These are phyloP conservation scores for Trametes punicea DNA, from an alignment of 768 basidiomycete genomes.

Conservation along the genomic window DNA sequence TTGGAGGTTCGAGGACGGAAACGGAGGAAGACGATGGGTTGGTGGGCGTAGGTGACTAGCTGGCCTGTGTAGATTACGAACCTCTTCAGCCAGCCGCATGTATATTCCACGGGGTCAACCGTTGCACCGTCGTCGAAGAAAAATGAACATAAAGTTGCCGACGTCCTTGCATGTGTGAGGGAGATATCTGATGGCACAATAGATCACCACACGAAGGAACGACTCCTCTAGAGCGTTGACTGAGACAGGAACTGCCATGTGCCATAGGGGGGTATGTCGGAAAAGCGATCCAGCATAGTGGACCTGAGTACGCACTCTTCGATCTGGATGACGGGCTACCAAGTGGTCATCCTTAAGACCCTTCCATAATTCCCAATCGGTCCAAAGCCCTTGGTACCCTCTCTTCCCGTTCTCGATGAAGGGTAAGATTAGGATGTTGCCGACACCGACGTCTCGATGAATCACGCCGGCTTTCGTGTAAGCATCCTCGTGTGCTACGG, in stretches of 20 bases:
- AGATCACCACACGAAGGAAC: constrained; percentile 13
- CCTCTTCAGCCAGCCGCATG: background rate
- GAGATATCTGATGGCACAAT: constrained; percentile 3
- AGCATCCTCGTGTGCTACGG: constrained; percentile 6
- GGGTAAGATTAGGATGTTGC: constrained; percentile 9
- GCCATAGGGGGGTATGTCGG: constrained; percentile 6
- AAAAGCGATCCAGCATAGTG: background rate
- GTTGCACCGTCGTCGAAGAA: background rate
- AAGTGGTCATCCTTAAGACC: background rate
- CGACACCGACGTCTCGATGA: constrained; percentile 13
- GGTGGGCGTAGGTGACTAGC: background rate
- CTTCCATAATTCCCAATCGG: constrained; percentile 12
- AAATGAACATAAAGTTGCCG: background rate
- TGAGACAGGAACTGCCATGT: constrained; percentile 25
- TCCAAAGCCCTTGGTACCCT: background rate
- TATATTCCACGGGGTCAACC: background rate
- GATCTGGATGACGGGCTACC: background rate
- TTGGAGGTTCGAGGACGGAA: background rate
- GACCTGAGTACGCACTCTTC: background rate
- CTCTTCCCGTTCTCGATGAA: background rate
- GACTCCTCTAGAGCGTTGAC: constrained; percentile 12
- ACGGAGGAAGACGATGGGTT: background rate
- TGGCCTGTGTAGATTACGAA: background rate
- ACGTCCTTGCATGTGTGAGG: background rate
- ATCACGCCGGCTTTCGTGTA: background rate